Conservation (phyloP, 306 rosid species). For the Canavalia gladiata region DNA sequence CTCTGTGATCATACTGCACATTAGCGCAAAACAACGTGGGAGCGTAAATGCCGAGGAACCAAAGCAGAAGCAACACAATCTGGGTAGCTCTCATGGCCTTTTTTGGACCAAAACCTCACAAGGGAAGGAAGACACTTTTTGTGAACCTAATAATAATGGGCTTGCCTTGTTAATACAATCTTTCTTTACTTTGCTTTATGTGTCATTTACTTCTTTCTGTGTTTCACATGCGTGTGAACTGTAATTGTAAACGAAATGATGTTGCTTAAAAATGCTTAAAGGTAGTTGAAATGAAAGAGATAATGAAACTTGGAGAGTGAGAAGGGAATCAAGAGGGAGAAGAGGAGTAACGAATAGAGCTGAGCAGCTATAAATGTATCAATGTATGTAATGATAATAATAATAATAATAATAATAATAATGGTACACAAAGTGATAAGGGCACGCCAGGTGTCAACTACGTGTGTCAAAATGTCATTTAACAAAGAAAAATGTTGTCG, state of each 20-base stretch:
- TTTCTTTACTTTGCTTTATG: not conserved
- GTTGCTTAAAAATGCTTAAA: slow-evolving; percentile 11
- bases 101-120: slow-evolving; percentile 12
- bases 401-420: no score
- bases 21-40: slow-evolving; percentile 61
- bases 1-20: slow-evolving; percentile 90
- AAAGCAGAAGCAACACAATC: slow-evolving; percentile 46
- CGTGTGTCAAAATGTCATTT: not conserved
- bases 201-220: slow-evolving; percentile 1
- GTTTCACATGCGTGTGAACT: slow-evolving; percentile 25
- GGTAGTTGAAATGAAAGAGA: not conserved
- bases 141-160: slow-evolving; percentile 27
- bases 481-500: slow-evolving; percentile 36
- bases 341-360: not conserved
- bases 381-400: no score
- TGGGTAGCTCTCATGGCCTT: slow-evolving; percentile 55
- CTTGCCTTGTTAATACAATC: slow-evolving; percentile 5
- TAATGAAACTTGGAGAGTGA: slow-evolving; percentile 14
- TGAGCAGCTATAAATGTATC: not conserved
- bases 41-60: slow-evolving; percentile 55
- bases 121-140: slow-evolving; percentile 34
- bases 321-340: slow-evolving; percentile 36
- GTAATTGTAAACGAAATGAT: not conserved
- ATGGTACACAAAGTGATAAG: not conserved
- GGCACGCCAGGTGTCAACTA: slow-evolving; percentile 9